A percentile compares a stretch with the other conserved stretches of the same genome.
Conservation (phyloP, 2,329 filamentous ascomycete genomes). For the Byssothecium circinans region DNA sequence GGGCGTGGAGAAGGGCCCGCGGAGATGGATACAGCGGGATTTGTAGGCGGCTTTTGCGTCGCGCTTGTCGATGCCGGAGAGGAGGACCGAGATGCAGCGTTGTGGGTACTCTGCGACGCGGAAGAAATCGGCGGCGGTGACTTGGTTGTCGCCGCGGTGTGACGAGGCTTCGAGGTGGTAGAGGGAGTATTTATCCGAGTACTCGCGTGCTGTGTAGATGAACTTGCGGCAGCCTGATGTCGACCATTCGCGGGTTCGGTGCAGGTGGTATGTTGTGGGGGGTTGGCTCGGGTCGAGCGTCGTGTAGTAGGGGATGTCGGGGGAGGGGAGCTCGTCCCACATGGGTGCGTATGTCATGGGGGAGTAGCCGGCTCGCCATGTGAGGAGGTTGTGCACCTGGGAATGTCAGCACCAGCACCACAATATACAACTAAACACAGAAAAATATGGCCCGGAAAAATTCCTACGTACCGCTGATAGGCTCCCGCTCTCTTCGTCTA, state of each 20-base stretch:
- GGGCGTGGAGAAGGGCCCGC: constrained; percentile 36
- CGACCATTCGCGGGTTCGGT: constrained; percentile 43
- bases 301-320: constrained; percentile 38
- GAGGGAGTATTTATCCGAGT: constrained; percentile 39
- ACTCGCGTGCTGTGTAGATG: constrained; percentile 41
- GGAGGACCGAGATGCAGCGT: constrained; percentile 36
- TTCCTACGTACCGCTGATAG: constrained; percentile 34
- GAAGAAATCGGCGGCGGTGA: constrained; percentile 40
- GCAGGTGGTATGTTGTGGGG: constrained; percentile 38
- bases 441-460: constrained; percentile 1
- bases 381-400: constrained; percentile 41
- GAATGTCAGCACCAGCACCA: background rate
- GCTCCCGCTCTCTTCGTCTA: constrained; percentile 43
- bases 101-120: constrained; percentile 39
- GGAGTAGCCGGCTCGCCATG: constrained; percentile 40
- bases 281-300: constrained; percentile 38
- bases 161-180: constrained; percentile 38
- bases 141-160: constrained; percentile 36
- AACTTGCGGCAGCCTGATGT: constrained; percentile 38
- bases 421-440: background rate
- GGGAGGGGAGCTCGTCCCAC: constrained; percentile 37
- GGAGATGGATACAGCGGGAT: constrained; percentile 37
- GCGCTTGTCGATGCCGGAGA: constrained; percentile 40
- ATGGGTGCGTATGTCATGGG: constrained; percentile 36
- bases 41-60: constrained; percentile 39